Conservation (phyloP, 1,284 basidiomycete genomes). For the Sporisorium exsertum region DNA sequence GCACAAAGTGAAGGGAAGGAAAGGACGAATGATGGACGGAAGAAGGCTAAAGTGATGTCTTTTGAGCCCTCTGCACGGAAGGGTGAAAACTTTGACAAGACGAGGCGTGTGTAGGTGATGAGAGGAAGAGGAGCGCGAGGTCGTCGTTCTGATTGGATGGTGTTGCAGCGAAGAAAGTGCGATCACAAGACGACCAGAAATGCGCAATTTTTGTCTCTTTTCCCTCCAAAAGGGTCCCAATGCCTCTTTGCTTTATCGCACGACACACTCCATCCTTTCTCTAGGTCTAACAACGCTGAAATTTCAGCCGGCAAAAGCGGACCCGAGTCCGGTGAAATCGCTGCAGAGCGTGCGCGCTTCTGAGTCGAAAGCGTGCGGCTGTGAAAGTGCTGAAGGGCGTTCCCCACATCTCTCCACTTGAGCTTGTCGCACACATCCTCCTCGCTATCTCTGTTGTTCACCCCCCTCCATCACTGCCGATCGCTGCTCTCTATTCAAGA, state of each 20-base stretch:
- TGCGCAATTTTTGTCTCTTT: conserved; percentile 7
- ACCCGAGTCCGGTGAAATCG: conserved; percentile 27
- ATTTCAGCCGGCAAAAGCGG: conserved; percentile 17
- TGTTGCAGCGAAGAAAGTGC: conserved; percentile 24
- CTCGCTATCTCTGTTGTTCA: not conserved
- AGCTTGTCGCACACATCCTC: not conserved
- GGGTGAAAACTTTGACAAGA: conserved; percentile 20
- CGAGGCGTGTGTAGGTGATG: conserved; percentile 1
- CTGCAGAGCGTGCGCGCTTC: not conserved
- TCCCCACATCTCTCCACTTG: conserved; percentile 33
- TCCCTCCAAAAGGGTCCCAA: not conserved
- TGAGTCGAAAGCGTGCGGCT: not conserved
- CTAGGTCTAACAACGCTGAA: not conserved
- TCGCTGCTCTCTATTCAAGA: not conserved
- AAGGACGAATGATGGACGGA: not conserved
- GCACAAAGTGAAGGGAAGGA: conserved; percentile 10
- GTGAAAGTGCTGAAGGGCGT: conserved; percentile 28
- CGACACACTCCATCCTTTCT: not conserved
- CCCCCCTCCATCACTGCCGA: not conserved
- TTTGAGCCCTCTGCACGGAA: conserved; percentile 1
- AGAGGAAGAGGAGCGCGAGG: conserved; percentile 1
- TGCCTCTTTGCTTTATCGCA: conserved; percentile 16
- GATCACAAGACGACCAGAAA: conserved; percentile 23
- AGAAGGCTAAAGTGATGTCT: not conserved
- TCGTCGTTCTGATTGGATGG: conserved; percentile 44